phyloP scores from a whole-genome alignment of 345 rosid species.

The Microcos paniculata region DNA sequence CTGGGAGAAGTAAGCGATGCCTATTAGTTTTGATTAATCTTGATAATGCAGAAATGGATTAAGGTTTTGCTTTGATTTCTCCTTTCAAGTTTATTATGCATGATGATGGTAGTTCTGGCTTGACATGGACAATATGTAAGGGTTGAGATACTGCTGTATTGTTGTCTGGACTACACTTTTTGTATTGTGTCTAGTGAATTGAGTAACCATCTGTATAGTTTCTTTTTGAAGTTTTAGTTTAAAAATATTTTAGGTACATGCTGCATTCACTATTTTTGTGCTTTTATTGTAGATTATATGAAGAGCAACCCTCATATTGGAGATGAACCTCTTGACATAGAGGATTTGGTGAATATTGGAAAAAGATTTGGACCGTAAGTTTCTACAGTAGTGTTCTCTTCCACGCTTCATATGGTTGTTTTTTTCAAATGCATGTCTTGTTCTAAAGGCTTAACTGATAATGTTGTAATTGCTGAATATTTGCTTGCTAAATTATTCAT shows the following conservation, averaged over 20 bases:
- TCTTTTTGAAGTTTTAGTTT: not conserved
- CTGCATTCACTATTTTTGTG: slow-evolving; percentile 14
- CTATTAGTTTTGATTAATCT: not conserved
- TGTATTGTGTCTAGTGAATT: not conserved
- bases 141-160: not conserved
- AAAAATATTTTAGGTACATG: not conserved
- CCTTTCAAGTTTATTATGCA: not conserved
- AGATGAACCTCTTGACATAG: slow-evolving; percentile 89
- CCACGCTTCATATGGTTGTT: not conserved
- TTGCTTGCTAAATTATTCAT: slow-evolving; percentile 18
- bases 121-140: not conserved
- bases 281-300: slow-evolving; percentile 55
- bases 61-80: not conserved
- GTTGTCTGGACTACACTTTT: not conserved
- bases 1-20: not conserved
- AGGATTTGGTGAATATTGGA: slow-evolving; percentile 88
- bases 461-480: slow-evolving; percentile 8
- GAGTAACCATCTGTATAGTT: not conserved
- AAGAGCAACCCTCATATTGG: slow-evolving; percentile 71
- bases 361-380: slow-evolving; percentile 76
- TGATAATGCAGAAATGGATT: not conserved
- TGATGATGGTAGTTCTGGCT: not conserved
- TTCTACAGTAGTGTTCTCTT: slow-evolving; percentile 23
- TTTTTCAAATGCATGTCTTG: not conserved
- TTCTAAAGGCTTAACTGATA: not conserved